A percentile compares a stretch with the other conserved stretches of the same genome.
Conservation (phyloP, 371 early-diverging fungal genomes). For the Smittium culicis region DNA sequence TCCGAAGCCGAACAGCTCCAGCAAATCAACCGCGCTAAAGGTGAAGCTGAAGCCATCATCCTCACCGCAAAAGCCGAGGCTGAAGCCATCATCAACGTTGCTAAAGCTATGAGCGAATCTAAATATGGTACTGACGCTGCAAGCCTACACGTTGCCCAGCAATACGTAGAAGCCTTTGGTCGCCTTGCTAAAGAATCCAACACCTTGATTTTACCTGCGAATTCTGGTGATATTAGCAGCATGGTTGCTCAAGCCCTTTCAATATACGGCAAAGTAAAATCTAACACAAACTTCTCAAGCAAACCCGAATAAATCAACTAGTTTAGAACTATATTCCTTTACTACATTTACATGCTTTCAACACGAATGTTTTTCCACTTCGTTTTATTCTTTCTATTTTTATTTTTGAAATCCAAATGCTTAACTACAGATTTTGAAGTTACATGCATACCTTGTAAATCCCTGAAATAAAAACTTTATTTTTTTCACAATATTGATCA, state of each 20-base stretch:
- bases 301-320: not conserved
- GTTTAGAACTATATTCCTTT: not conserved
- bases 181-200: slow-evolving; percentile 84
- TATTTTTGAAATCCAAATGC: not conserved
- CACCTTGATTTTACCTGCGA: slow-evolving; percentile 81
- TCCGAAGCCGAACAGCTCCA: slow-evolving; percentile 84
- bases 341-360: not conserved
- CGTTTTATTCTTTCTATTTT: not conserved
- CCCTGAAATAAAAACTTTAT: no score
- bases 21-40: slow-evolving; percentile 76
- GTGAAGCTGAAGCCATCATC: slow-evolving; percentile 81
- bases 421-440: no score
- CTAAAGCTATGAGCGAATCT: slow-evolving; percentile 51
- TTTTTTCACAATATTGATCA: no score
- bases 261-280: slow-evolving; percentile 16
- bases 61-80: slow-evolving; percentile 77
- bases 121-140: slow-evolving; percentile 71
- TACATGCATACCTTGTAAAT: no score
- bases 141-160: slow-evolving; percentile 86
- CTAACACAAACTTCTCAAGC: not conserved
- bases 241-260: slow-evolving; percentile 66
- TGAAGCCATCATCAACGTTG: slow-evolving; percentile 60
- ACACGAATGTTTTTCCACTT: not conserved
- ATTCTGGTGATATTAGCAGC: slow-evolving; percentile 61
- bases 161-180: slow-evolving; percentile 90